Evolutionary conservation across 1,284 basidiomycete genomes (phyloP).

Genomic region (Phenoliferia sp.): DNA sequence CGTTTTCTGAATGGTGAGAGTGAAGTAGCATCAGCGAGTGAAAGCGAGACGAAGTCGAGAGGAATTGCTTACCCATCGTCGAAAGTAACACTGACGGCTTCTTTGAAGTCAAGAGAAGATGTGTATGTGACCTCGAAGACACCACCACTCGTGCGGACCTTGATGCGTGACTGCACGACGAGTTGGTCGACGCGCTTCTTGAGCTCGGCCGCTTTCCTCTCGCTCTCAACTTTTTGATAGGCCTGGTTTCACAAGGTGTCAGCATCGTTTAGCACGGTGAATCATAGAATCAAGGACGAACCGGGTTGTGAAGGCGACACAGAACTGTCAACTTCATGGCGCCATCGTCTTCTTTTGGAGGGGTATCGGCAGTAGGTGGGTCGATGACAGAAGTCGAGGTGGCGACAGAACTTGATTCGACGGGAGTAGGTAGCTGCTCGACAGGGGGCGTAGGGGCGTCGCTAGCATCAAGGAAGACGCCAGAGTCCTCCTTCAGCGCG

Average conservation of each 20-base stretch:
- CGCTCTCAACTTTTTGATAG: constrained; percentile 61
- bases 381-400: too few species aligned
- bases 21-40: background rate
- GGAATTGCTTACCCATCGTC: constrained; percentile 49
- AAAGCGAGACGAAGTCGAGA: background rate
- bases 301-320: constrained; percentile 39
- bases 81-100: constrained; percentile 72
- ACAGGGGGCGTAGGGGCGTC: background rate
- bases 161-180: constrained; percentile 64
- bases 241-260: constrained; percentile 55
- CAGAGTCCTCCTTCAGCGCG: constrained; percentile 56
- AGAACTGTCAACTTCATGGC: constrained; percentile 23
- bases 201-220: constrained; percentile 55
- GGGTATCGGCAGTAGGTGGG: background rate
- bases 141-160: constrained; percentile 69
- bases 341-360: constrained; percentile 8
- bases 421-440: background rate
- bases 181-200: constrained; percentile 60
- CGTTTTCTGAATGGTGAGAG: background rate
- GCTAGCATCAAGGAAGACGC: constrained; percentile 56
- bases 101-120: constrained; percentile 60
- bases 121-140: constrained; percentile 73
- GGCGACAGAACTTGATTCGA: background rate
- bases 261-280: constrained; percentile 6
- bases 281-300: constrained; percentile 55